phyloP scores from a whole-genome alignment of 208 protist genomes.

The Phytomonas francai region DNA sequence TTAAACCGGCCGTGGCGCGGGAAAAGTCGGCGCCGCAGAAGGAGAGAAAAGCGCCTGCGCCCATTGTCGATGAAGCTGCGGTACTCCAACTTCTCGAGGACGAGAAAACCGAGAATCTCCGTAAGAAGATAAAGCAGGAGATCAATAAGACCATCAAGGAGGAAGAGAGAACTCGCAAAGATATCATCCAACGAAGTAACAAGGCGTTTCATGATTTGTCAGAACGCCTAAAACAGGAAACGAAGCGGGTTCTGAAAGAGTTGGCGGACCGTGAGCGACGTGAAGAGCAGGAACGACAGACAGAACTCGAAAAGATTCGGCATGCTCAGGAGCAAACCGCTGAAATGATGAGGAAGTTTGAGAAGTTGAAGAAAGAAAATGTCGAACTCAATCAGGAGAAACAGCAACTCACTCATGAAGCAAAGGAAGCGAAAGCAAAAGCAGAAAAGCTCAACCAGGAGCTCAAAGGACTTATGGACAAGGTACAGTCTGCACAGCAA shows the following conservation, averaged over 20 bases:
- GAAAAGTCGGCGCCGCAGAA: slow-evolving; percentile 24
- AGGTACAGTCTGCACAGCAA: slow-evolving; percentile 39
- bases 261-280: slow-evolving; percentile 58
- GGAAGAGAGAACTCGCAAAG: slow-evolving; percentile 82
- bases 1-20: slow-evolving; percentile 36
- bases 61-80: slow-evolving; percentile 61
- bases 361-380: slow-evolving; percentile 55
- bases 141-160: slow-evolving; percentile 72
- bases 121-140: slow-evolving; percentile 76
- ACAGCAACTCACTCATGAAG: slow-evolving; percentile 48
- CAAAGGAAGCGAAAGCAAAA: slow-evolving; percentile 54
- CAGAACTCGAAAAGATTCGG: slow-evolving; percentile 64
- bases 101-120: slow-evolving; percentile 59
- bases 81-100: slow-evolving; percentile 69
- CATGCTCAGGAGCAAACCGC: slow-evolving; percentile 69
- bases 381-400: slow-evolving; percentile 41
- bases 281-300: slow-evolving; percentile 76
- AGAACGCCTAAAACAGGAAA: slow-evolving; percentile 63
- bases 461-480: slow-evolving; percentile 37
- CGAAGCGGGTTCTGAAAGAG: slow-evolving; percentile 67
- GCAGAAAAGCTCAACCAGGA: slow-evolving; percentile 48
- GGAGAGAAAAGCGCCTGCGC: slow-evolving; percentile 30
- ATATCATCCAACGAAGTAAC: slow-evolving; percentile 41
- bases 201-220: slow-evolving; percentile 67
- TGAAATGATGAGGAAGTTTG: slow-evolving; percentile 54